These are phyloP conservation scores for Sapria himalayana DNA, from an alignment of 345 rosid genomes.

Conservation along the genomic window DNA sequence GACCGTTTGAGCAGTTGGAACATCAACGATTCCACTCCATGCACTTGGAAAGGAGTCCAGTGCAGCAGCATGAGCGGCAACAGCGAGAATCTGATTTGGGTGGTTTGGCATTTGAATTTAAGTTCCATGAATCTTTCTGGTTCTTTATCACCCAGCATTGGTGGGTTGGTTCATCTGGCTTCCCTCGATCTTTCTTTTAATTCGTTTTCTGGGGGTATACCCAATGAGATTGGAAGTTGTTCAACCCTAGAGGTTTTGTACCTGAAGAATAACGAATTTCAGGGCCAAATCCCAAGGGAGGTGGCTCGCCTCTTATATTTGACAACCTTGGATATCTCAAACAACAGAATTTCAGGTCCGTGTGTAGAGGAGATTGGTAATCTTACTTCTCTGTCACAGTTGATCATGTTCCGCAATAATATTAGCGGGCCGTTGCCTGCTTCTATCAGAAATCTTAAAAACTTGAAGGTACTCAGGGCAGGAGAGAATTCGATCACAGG, in stretches of 20 bases:
- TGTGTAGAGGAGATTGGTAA: slow-evolving; percentile 49
- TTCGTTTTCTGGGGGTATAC: slow-evolving; percentile 30
- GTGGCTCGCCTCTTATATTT: slow-evolving; percentile 28
- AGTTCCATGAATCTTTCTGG: slow-evolving; percentile 49
- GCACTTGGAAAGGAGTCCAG: slow-evolving; percentile 60
- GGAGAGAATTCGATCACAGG: slow-evolving; percentile 83
- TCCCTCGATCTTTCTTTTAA: slow-evolving; percentile 55
- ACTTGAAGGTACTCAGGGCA: slow-evolving; percentile 36
- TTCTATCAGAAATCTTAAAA: slow-evolving; percentile 44
- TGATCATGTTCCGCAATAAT: slow-evolving; percentile 53
- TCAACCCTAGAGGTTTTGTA: slow-evolving; percentile 28
- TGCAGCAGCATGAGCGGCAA: slow-evolving; percentile 23
- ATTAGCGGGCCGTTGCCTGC: slow-evolving; percentile 45
- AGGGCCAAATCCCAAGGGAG: slow-evolving; percentile 35
- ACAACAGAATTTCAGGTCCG: slow-evolving; percentile 59
- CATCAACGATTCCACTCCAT: slow-evolving; percentile 44
- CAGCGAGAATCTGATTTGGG: no score
- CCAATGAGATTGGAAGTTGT: slow-evolving; percentile 42
- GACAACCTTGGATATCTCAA: slow-evolving; percentile 33
- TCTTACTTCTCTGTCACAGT: slow-evolving; percentile 32
- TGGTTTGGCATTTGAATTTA: slow-evolving; percentile 35
- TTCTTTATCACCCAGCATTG: slow-evolving; percentile 45
- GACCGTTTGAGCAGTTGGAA: slow-evolving; percentile 38
- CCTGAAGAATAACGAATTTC: slow-evolving; percentile 43
- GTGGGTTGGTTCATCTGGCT: slow-evolving; percentile 41